Evolutionary conservation across 2,329 filamentous ascomycete genomes (phyloP), one percentile per base, ranked within the genome.

Genomic region (Neopestalotiopsis clavispora): DNA sequence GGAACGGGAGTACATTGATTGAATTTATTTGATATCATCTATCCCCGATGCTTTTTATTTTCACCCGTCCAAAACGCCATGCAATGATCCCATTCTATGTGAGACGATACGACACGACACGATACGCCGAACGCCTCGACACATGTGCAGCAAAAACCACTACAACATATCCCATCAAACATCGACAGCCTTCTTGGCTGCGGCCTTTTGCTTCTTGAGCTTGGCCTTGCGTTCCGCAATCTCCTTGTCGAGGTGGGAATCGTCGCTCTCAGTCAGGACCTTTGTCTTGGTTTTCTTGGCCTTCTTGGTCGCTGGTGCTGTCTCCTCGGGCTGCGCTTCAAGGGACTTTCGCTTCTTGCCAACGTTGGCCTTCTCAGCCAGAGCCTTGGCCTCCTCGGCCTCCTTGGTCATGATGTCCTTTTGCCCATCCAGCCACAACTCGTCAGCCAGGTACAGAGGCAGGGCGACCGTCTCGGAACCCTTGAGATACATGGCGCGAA

Each of bases 361-460:
- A 45, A 89, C 81, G 76, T 90, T 90, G 73, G 87, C 81, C 82
- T 87, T 87, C 72, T 80, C 79, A 73, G 77, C 78, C 40, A 84
- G 76, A 10, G 83, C 82, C 80, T 84, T 85, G 30, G 81, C 78
- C 74, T 83, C 77, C 74, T 85, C 85, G 69, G 85, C 82, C 45
- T 79, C 82, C 49, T 86, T 84, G 72, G 86, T 83, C 45, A 96
- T 84, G 6, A 97, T 89, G 76, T 92, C 89, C 71, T 94, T 91
- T 70, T 90, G 87, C 2, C 52, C 61, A 72, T 96, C 93, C 17
- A 91, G 81, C 94, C 96, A 99, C 72, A 99, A 86, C 85, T 98
- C 94, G 74, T 94, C 92, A 4, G 95, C 93, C 78, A 97, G 84
- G 93, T 94, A 99, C 78, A 99, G 91, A n/a, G 96, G 96, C 76